Evolutionary conservation across 2,329 filamentous ascomycete species (phyloP).

Genomic region (Aspergillus alliaceus): DNA sequence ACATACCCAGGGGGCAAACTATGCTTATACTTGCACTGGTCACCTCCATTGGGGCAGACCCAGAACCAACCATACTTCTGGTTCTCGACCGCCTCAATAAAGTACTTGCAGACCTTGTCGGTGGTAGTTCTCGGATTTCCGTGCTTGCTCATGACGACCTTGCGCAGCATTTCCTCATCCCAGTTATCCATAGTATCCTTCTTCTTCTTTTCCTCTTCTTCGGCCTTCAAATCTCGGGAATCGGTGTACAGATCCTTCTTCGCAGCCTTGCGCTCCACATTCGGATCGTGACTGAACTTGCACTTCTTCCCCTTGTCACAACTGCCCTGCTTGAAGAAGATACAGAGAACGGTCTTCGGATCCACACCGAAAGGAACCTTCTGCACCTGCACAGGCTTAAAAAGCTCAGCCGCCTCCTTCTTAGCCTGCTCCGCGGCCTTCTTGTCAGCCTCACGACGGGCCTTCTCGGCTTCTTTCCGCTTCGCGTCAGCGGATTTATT

Average conservation of each 20-base stretch:
- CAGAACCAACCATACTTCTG: constrained; percentile 99
- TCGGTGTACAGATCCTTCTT: constrained; percentile 94
- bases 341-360: constrained; percentile 93
- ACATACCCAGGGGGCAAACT: constrained; percentile 89
- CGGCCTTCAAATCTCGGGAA: constrained; percentile 66
- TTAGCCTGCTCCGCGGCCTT: constrained; percentile 82
- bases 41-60: constrained; percentile 92
- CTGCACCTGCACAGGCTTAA: constrained; percentile 93
- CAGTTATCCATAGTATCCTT: constrained; percentile 92
- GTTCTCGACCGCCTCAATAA: constrained; percentile 95
- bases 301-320: constrained; percentile 98
- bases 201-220: constrained; percentile 72
- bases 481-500: constrained; percentile 87
- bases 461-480: constrained; percentile 66
- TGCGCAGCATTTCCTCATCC: constrained; percentile 93
- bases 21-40: constrained; percentile 99
- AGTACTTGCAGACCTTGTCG: constrained; percentile 99
- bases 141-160: constrained; percentile 92
- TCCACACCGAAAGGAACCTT: constrained; percentile 98
- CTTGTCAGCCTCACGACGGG: constrained; percentile 79
- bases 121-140: constrained; percentile 94
- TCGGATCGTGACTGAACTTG: constrained; percentile 93
- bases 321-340: constrained; percentile 95
- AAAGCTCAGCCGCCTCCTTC: constrained; percentile 74
- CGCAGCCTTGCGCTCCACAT: constrained; percentile 84